These are phyloP conservation scores for Eremochloa ophiuroides DNA, from an alignment of 176 grass and related monocot genomes.

Conservation along the genomic window DNA sequence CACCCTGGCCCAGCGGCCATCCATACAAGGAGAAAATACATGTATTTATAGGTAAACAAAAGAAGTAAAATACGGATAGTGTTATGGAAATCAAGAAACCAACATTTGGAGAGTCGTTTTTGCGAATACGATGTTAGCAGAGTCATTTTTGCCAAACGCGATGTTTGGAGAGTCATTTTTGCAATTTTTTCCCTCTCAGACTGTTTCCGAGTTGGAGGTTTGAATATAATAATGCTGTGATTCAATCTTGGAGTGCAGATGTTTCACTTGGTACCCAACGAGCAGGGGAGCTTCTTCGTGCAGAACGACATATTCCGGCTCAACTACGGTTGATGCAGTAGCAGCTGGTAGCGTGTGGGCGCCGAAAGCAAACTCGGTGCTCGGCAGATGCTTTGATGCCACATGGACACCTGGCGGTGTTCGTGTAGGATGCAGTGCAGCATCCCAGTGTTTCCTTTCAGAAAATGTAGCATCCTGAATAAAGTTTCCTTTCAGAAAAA, in stretches of 20 bases:
- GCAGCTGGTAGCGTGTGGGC: conserved; percentile 6
- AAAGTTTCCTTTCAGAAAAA: background rate
- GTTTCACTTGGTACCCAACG: conserved; percentile 78
- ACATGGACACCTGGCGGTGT: background rate
- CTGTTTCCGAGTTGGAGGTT: background rate
- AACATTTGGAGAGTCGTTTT: too few species aligned
- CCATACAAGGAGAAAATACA: too few species aligned
- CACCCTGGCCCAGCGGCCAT: too few species aligned
- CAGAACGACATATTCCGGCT: conserved; percentile 94
- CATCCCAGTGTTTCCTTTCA: background rate
- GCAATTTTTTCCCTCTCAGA: background rate
- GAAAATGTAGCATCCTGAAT: background rate
- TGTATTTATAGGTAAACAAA: too few species aligned
- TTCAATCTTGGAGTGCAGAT: conserved; percentile 25
- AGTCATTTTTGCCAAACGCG: too few species aligned
- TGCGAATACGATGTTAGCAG: too few species aligned
- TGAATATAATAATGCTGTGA: background rate
- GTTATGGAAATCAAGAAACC: too few species aligned
- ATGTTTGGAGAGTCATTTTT: too few species aligned
- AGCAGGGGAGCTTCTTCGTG: conserved; percentile 71
- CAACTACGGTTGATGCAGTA: conserved; percentile 53
- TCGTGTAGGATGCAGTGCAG: background rate
- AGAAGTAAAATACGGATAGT: too few species aligned
- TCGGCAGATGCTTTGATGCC: background rate
- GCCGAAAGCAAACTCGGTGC: conserved; percentile 34